These are phyloP conservation scores for Aspergillus sp. DNA, from an alignment of 2,329 filamentous ascomycete genomes.

Conservation along the genomic window DNA sequence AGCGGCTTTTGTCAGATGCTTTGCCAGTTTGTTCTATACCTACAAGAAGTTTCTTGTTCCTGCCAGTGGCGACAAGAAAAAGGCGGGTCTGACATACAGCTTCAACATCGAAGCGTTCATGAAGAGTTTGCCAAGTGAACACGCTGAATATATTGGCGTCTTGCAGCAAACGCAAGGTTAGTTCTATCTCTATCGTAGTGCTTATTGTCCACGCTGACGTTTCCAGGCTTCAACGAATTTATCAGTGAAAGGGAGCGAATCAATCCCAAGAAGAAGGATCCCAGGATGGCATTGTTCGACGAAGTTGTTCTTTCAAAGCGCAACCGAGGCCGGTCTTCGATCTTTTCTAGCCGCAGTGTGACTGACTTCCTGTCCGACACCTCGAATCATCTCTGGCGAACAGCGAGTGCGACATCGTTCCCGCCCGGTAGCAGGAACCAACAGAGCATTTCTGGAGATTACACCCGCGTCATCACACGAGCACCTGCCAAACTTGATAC, in stretches of 20 bases:
- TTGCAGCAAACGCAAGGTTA: constrained; percentile 61
- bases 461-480: constrained; percentile 46
- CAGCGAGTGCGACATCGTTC: constrained; percentile 55
- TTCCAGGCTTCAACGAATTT: constrained; percentile 57
- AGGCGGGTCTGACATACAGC: constrained; percentile 56
- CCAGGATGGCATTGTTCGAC: constrained; percentile 57
- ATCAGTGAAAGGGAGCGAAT: constrained; percentile 58
- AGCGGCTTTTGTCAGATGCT: constrained; percentile 64
- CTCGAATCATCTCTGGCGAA: constrained; percentile 60
- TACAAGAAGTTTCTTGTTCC: constrained; percentile 61
- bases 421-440: constrained; percentile 47
- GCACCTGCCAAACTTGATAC: constrained; percentile 81
- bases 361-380: constrained; percentile 60
- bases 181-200: constrained; percentile 2
- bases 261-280: constrained; percentile 47
- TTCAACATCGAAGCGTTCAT: constrained; percentile 66
- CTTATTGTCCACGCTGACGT: constrained; percentile 7
- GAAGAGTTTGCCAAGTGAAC: constrained; percentile 59
- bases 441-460: constrained; percentile 44
- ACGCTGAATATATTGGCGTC: constrained; percentile 59
- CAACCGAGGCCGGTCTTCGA: constrained; percentile 54
- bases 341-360: constrained; percentile 47
- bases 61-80: constrained; percentile 57
- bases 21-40: constrained; percentile 65
- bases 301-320: constrained; percentile 62